Percentiles rank a stretch among this genome's conserved stretches.
Evolutionary conservation across 1,139 yeast genomes (phyloP).

Genomic region (Zygosaccharomyces sapae): DNA sequence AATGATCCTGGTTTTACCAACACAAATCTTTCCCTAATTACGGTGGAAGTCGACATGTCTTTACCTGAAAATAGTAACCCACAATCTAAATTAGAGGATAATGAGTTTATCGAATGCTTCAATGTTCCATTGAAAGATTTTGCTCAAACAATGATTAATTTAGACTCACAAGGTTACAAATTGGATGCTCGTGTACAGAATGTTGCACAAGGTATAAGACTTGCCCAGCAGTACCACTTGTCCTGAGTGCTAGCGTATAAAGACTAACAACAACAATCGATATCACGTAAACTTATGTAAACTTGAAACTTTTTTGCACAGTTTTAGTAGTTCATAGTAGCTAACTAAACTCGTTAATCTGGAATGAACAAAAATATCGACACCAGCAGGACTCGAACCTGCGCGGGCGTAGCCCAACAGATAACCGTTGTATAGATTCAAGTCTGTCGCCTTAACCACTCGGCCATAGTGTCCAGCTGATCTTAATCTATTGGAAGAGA

Average conservation of each 20-base stretch:
- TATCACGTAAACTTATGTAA: too few relatives aligned
- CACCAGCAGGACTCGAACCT: conserved; percentile 37
- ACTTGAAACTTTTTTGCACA: too few relatives aligned
- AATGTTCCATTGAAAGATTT: conserved; percentile 59
- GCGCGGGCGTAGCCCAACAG: conserved; percentile 38
- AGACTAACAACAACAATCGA: background rate
- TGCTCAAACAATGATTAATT: conserved; percentile 48
- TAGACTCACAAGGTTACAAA: conserved; percentile 62
- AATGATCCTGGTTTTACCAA: conserved; percentile 95
- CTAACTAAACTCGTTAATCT: too few relatives aligned
- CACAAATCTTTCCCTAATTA: conserved; percentile 78
- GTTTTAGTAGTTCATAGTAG: too few relatives aligned
- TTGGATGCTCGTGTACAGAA: conserved; percentile 86
- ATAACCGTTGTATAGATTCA: conserved; percentile 20
- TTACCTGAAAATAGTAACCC: conserved; percentile 67
- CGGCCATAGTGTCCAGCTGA: conserved; percentile 33
- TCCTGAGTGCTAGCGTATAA: too few relatives aligned
- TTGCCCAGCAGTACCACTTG: conserved; percentile 46
- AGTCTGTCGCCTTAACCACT: conserved; percentile 38
- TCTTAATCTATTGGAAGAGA: too few relatives aligned
- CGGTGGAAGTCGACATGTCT: conserved; percentile 68
- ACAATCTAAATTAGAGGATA: conserved; percentile 71
- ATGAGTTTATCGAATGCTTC: conserved; percentile 83
- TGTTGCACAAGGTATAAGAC: conserved; percentile 68
- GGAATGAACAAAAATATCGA: conserved; percentile 25